phyloP scores from a whole-genome alignment of 768 basidiomycete species.

The Suillus clintonianus region DNA sequence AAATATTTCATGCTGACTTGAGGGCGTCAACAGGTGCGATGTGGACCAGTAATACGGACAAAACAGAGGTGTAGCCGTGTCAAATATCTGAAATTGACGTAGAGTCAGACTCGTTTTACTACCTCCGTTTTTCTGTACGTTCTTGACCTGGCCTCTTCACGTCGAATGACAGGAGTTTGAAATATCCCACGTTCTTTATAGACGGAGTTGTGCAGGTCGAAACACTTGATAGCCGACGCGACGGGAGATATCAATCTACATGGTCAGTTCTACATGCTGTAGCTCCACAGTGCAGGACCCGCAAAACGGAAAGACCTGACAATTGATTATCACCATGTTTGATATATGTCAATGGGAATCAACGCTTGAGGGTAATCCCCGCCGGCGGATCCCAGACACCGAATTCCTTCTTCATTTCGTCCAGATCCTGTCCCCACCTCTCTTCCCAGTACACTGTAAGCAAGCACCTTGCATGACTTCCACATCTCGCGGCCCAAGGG shows the following conservation, averaged over 20 bases:
- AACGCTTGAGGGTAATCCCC: slow-evolving; percentile 14
- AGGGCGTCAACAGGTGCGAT: too few relatives aligned
- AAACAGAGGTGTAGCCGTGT: too few relatives aligned
- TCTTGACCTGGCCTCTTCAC: too few relatives aligned
- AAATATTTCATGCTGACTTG: too few relatives aligned
- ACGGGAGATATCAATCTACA: background rate
- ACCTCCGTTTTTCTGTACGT: too few relatives aligned
- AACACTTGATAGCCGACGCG: background rate
- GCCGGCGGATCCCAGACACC: slow-evolving; percentile 82
- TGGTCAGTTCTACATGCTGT: background rate
- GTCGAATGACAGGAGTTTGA: too few relatives aligned
- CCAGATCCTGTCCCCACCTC: slow-evolving; percentile 83
- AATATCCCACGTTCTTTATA: background rate
- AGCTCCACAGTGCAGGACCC: background rate
- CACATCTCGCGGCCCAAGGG: slow-evolving; percentile 90
- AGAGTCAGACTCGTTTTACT: too few relatives aligned
- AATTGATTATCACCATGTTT: background rate
- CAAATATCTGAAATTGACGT: too few relatives aligned
- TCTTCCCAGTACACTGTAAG: slow-evolving; percentile 97
- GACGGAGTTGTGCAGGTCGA: background rate
- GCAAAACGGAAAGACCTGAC: background rate
- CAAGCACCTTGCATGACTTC: slow-evolving; percentile 69
- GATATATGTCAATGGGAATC: background rate
- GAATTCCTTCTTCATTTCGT: slow-evolving; percentile 81
- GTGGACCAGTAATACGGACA: too few relatives aligned